These are phyloP conservation scores for Leucocoprinus sp. DNA, from an alignment of 768 basidiomycete genomes.

Conservation along the genomic window DNA sequence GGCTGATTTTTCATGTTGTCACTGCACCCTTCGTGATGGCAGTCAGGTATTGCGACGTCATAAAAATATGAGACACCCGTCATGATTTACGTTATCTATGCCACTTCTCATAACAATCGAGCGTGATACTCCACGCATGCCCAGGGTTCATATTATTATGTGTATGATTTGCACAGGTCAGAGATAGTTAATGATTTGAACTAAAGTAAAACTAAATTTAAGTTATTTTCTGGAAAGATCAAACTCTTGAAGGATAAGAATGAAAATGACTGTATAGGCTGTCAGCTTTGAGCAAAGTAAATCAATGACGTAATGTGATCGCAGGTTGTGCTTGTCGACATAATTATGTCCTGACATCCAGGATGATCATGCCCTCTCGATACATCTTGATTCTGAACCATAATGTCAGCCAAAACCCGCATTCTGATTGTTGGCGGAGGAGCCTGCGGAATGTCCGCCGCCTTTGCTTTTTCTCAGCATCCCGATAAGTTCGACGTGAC, in stretches of 20 bases:
- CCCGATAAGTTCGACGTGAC: conserved; percentile 21
- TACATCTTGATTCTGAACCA: not conserved
- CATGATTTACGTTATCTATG: not conserved
- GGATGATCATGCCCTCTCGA: not conserved
- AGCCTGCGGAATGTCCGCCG: conserved; percentile 25
- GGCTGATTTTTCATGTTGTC: too few species aligned
- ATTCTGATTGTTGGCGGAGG: conserved; percentile 25
- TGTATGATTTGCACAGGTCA: too few species aligned
- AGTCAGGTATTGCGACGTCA: not conserved
- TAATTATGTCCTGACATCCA: not conserved
- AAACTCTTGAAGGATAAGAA: too few species aligned
- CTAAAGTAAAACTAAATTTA: too few species aligned
- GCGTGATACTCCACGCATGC: too few species aligned
- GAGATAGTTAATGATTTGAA: too few species aligned
- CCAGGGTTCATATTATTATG: too few species aligned
- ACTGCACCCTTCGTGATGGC: too few species aligned
- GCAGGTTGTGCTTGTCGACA: not conserved
- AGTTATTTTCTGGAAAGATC: too few species aligned
- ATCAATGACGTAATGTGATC: not conserved
- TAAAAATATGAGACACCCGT: not conserved
- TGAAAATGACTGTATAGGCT: not conserved
- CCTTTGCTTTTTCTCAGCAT: conserved; percentile 23
- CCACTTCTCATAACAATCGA: too few species aligned
- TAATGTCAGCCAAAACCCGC: conserved; percentile 12
- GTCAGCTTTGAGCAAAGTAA: not conserved